phyloP scores from a whole-genome alignment of 192 early-diverging fungal genomes.

The Coemansia javaensis region DNA sequence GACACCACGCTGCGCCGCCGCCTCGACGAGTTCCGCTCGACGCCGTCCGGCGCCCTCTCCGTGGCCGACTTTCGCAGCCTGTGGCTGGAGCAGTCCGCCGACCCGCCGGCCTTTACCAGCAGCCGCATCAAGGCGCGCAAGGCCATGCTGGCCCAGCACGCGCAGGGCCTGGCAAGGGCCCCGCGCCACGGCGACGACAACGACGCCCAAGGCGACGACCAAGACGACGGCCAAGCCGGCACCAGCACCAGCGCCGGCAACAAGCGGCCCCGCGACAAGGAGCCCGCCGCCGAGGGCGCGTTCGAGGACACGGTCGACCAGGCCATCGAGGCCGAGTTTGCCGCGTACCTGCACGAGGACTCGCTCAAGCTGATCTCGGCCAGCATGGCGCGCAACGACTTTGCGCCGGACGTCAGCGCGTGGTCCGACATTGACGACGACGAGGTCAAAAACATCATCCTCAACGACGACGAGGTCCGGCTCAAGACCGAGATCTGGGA shows the following conservation, averaged over 20 bases:
- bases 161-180: background rate
- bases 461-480: slow-evolving; percentile 72
- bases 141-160: slow-evolving; percentile 30
- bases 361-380: slow-evolving; percentile 19
- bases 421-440: slow-evolving; percentile 70
- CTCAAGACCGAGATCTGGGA: slow-evolving; percentile 83
- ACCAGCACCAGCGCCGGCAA: too few species aligned
- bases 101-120: slow-evolving; percentile 79
- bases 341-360: slow-evolving; percentile 19
- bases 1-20: slow-evolving; percentile 78
- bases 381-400: slow-evolving; percentile 4
- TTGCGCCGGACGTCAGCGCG: slow-evolving; percentile 40
- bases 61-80: slow-evolving; percentile 76
- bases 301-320: slow-evolving; percentile 17
- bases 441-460: slow-evolving; percentile 62
- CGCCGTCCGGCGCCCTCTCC: slow-evolving; percentile 69
- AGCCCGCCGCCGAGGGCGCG: too few species aligned
- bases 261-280: too few species aligned
- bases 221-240: too few species aligned
- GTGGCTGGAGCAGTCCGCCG: slow-evolving; percentile 74
- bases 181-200: too few species aligned
- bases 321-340: slow-evolving; percentile 25
- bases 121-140: slow-evolving; percentile 45
- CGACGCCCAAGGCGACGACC: too few species aligned
- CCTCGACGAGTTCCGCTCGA: slow-evolving; percentile 75